Evolutionary conservation across 2,329 filamentous ascomycete genomes (phyloP), one percentile per base, ranked within the genome.

Genomic region (Sporothrix phasma): DNA sequence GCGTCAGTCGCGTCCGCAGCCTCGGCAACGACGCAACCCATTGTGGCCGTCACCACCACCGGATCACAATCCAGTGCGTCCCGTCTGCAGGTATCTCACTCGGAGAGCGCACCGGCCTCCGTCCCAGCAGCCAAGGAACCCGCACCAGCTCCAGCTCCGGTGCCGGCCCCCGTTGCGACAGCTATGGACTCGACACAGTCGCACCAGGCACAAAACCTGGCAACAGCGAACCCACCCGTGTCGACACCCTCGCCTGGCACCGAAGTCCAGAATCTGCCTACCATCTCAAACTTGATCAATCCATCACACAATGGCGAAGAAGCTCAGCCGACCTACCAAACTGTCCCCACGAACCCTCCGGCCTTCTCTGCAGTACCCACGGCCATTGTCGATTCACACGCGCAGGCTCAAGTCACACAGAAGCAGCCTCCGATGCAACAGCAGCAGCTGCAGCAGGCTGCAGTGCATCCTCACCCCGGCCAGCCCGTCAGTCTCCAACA

Each of bases 211-310:
- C 61, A 62, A 2, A 46, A 58, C 43, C 22, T 45, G 37, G 46
- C 69, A 15, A 67, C 65, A 37, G 72, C 69, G 64, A 64, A 67
- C 46, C 69, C 68, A 64, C 70, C 71, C n/a, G 68, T 71, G 39
- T 70, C 69, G 19, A 69, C 71, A 13, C 71, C 73, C 56, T 76
- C 77, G 60, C 77, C 76, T 68, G 78, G 76, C 67, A 74, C 77
- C 15, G 81, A 84, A 66, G 79, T 81, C 63, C 87, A 90, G 75
- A 90, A 90, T 77, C 81, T 88, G 67, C 87, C 90, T 66, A 90
- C 85, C 72, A 94, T 94, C 78, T 88, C 87, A 72, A 92, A 93
- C 76, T 81, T 95, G 70, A 92, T 94, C 77, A 87, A 94, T 72
- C 81, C 80, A 29, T 78, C 82, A 34, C 76, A 51, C 31, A 51